Evolutionary conservation across 495 filamentous ascomycete genomes (phyloP), one percentile per base, ranked within the genome.

Genomic region (Paragyromitra xinjiangensis): DNA sequence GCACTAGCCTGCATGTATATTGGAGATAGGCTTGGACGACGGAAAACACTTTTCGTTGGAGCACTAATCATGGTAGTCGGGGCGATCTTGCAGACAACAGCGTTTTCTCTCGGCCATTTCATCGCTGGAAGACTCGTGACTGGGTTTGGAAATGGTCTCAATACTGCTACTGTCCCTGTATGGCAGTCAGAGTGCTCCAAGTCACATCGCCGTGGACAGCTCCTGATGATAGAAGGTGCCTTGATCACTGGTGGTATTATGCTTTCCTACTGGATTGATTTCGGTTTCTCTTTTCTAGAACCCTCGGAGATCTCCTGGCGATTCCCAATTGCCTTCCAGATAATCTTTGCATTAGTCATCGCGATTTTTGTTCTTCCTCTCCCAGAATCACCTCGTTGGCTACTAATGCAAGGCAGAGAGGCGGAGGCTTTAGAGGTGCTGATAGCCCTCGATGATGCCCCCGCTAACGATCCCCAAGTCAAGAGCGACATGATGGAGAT

Each of bases 121-220:
- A 90, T 92, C 56, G 82, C 89, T 16, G 91, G 89, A 7, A 85
- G 91, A 45, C 83, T 92, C 42, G 85, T 94, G 44, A 91, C 91
- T 3, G 91, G 91, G 6, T 83, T 92, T 72, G 91, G 91, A 4
- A 91, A 91, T 66, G 90, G 90, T 55, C 87, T 91, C 82, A 90
- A 90, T 77, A 90, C 90, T 1, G 88, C 89, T 0, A 91, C 89
- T 0, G 89, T 93, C 12, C 92, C 92, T 0, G 91, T 90, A 0
- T 94, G 91, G 91, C 92, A 93, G 78, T 92, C 91, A 1, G 92
- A 95, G 82, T 92, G 90, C 64, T 91, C 90, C 61, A 92, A 90
- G 77, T 87, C 92, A 3, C 90, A 93, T 75, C 88, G 89, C 63
- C 88, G 91, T 79, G 92, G 92, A 14, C 91, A 91, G 77, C 85